Conservation (phyloP, 2,329 filamentous ascomycete genomes). For the Nemania sp. region DNA sequence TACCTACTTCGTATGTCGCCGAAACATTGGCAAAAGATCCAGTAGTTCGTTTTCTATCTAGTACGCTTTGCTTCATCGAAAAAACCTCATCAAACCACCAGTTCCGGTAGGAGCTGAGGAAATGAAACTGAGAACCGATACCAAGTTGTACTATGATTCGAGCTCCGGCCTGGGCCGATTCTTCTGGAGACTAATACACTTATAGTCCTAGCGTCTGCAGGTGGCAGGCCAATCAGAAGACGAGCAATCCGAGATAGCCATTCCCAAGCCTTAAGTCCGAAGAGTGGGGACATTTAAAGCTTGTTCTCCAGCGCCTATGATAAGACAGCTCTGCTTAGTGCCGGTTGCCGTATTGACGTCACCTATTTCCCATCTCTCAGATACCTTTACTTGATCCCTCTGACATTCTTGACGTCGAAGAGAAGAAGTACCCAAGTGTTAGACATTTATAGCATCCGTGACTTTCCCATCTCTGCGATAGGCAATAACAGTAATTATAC, state of each 20-base stretch:
- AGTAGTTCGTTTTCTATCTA: too few relatives aligned
- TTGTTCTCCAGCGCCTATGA: slow-evolving; percentile 7
- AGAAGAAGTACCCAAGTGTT: background rate
- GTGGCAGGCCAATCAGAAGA: slow-evolving; percentile 3
- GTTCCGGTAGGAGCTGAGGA: too few relatives aligned
- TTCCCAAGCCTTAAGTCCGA: slow-evolving; percentile 14
- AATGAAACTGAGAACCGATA: background rate
- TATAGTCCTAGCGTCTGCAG: background rate
- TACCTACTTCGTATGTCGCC: too few relatives aligned
- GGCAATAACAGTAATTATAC: background rate
- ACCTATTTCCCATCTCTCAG: slow-evolving; percentile 3
- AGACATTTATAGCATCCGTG: background rate
- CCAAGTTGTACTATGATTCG: too few relatives aligned
- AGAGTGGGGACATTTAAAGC: slow-evolving; percentile 16
- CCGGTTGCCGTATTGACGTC: slow-evolving; percentile 21
- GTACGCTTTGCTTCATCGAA: too few relatives aligned
- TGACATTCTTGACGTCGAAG: background rate
- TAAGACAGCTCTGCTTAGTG: background rate
- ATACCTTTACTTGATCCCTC: background rate
- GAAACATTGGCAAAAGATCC: too few relatives aligned
- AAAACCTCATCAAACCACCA: too few relatives aligned
- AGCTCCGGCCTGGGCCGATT: background rate
- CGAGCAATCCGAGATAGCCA: slow-evolving; percentile 12
- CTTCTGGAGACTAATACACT: background rate
- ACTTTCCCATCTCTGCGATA: too few relatives aligned